Percentiles rank a stretch among this genome's conserved stretches.
These are phyloP conservation scores for Oryza glaberrima DNA, from an alignment of 176 grass and related monocot genomes.

Conservation along the genomic window DNA sequence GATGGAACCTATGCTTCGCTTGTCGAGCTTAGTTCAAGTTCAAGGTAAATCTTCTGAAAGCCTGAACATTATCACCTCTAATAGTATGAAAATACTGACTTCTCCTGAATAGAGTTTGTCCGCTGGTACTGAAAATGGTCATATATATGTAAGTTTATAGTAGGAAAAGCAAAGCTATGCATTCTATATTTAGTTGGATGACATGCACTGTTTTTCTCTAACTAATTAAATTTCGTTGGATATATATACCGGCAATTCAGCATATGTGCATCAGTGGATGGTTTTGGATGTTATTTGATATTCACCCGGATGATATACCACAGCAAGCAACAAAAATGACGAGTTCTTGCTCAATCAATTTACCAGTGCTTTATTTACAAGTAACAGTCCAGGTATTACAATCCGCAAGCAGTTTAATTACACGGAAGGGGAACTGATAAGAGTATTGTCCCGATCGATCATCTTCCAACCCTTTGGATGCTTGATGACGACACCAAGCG, in stretches of 20 bases:
- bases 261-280: neutral
- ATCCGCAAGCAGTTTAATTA: too few relatives aligned
- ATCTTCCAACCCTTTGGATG: too few relatives aligned
- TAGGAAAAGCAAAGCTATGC: neutral
- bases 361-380: too few relatives aligned
- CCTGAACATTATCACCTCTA: neutral
- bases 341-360: too few relatives aligned
- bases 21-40: conserved; percentile 53
- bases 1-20: conserved; percentile 72
- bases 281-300: too few relatives aligned
- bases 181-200: neutral
- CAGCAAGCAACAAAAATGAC: too few relatives aligned
- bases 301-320: too few relatives aligned
- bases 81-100: too few relatives aligned
- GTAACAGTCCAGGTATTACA: too few relatives aligned
- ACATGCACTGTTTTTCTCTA: neutral
- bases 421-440: too few relatives aligned
- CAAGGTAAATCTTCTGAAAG: neutral
- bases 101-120: neutral
- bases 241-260: neutral
- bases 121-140: neutral
- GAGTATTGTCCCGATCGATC: too few relatives aligned
- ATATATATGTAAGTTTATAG: neutral
- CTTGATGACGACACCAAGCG: too few relatives aligned
- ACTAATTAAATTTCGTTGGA: neutral